phyloP scores from a whole-genome alignment of 345 rosid genomes.

The Atalantia buxifolia region DNA sequence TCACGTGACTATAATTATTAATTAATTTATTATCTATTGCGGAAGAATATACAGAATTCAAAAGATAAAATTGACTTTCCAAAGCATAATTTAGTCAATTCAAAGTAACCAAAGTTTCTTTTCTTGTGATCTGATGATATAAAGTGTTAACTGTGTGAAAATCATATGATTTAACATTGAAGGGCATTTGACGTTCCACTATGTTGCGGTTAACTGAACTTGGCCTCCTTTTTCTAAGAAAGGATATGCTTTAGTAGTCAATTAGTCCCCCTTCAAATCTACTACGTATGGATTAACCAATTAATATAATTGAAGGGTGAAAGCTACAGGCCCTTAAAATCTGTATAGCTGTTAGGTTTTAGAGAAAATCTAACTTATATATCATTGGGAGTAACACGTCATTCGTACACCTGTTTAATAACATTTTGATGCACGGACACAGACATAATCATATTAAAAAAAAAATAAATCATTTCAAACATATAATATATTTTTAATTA shows the following conservation, averaged over 20 bases:
- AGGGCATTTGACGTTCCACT: background rate
- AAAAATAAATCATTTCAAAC: no score
- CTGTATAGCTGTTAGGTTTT: no score
- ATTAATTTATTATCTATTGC: background rate
- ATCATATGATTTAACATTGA: background rate
- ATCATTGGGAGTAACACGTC: no score
- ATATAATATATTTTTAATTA: no score
- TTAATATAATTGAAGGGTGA: no score
- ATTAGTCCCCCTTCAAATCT: background rate
- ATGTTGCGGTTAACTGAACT: constrained; percentile 13
- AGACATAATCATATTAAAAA: rapidly evolving
- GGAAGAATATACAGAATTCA: background rate
- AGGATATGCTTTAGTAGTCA: background rate
- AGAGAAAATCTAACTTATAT: no score
- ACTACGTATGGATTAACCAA: no score
- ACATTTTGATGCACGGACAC: no score
- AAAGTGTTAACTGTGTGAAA: background rate
- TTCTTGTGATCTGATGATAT: background rate
- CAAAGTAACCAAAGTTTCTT: background rate
- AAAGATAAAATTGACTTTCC: background rate
- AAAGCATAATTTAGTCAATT: constrained; percentile 6
- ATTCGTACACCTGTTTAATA: no score
- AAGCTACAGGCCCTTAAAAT: no score
- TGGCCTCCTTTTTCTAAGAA: background rate
- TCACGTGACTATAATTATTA: constrained; percentile 3